Conservation (phyloP, 2,329 filamentous ascomycete genomes). For the Xylaria multiplex region DNA sequence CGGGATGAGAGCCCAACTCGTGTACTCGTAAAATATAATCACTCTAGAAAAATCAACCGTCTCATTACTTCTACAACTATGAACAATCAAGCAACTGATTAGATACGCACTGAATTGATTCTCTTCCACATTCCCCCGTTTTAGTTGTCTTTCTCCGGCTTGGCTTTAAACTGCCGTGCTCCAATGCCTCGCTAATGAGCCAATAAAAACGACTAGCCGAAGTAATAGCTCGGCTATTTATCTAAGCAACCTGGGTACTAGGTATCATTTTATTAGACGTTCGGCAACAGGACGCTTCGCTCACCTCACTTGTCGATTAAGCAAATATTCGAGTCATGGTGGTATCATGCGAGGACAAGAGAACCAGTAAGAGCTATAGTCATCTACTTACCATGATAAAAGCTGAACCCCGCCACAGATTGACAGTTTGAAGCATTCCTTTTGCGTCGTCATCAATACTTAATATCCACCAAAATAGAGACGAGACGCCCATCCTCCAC, state of each 20-base stretch:
- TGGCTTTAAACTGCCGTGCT: slow-evolving; percentile 36
- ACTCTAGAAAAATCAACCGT: too few relatives aligned
- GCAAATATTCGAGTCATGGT: background rate
- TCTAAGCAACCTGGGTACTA: slow-evolving; percentile 11
- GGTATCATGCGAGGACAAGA: slow-evolving; percentile 1
- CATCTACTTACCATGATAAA: background rate
- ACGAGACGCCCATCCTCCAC: too few relatives aligned
- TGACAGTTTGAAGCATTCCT: background rate
- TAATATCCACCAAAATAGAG: background rate
- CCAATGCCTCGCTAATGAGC: slow-evolving; percentile 29
- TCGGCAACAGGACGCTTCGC: slow-evolving; percentile 2
- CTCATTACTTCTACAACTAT: too few relatives aligned
- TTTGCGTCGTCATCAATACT: background rate
- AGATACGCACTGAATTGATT: background rate
- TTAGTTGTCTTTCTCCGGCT: slow-evolving; percentile 14
- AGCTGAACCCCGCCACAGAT: slow-evolving; percentile 3
- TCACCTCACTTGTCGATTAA: slow-evolving; percentile 3
- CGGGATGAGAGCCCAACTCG: too few relatives aligned
- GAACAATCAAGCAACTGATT: background rate
- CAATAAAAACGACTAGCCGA: slow-evolving; percentile 23
- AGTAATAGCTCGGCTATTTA: slow-evolving; percentile 34
- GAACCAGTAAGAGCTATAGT: background rate
- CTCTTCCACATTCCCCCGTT: too few relatives aligned
- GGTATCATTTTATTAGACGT: background rate
- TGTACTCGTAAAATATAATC: too few relatives aligned